Evolutionary conservation across 2,329 filamentous ascomycete genomes (phyloP).

Genomic region (Leptoxyphium fumago): DNA sequence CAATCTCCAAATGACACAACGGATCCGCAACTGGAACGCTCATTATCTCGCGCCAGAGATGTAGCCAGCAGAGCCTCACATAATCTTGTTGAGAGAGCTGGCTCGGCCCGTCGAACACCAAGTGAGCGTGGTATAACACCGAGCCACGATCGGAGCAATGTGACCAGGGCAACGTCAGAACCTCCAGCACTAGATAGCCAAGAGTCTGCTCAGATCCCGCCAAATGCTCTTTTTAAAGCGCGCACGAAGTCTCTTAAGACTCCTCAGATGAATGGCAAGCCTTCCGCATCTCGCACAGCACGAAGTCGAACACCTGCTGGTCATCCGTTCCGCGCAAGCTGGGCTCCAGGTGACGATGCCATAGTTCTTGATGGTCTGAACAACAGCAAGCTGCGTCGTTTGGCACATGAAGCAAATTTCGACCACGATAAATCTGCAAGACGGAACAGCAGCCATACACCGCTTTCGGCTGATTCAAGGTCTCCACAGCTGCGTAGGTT

Average conservation of each 20-base stretch:
- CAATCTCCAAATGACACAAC: no score
- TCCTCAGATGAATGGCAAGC: neutral
- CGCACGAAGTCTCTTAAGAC: neutral
- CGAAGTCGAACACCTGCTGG: no score
- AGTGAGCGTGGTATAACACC: neutral
- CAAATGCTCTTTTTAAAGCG: neutral
- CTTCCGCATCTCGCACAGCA: neutral
- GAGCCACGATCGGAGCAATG: neutral
- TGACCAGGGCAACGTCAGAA: neutral
- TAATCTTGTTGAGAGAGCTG: neutral
- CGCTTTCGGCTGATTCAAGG: neutral
- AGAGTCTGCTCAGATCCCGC: neutral
- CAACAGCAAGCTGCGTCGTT: neutral
- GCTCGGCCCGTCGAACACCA: neutral
- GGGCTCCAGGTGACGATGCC: neutral
- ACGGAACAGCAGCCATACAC: neutral
- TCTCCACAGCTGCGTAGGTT: neutral
- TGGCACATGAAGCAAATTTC: neutral
- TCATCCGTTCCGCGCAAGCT: neutral
- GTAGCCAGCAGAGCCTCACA: neutral
- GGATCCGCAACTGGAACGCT: no score
- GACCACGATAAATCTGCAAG: neutral
- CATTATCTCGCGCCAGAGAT: neutral
- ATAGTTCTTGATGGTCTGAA: neutral
- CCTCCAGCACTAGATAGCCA: neutral